Evolutionary conservation across 2,329 filamentous ascomycete species (phyloP).

Genomic region (Pyricularia grisea): DNA sequence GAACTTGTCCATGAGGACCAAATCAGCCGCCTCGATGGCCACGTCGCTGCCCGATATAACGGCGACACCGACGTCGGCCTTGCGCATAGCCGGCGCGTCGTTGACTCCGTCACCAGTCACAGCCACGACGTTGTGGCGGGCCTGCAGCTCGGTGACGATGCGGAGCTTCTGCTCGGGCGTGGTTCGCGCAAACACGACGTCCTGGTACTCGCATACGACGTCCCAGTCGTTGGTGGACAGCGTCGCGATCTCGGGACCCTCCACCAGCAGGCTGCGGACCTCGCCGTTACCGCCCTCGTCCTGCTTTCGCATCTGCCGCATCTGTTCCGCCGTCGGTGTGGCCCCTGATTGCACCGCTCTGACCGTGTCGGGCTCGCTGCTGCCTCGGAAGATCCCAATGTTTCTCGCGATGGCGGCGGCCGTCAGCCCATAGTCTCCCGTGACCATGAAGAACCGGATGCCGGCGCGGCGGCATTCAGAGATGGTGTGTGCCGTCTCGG

Average conservation of each 20-base stretch:
- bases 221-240: constrained; percentile 64
- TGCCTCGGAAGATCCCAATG: constrained; percentile 52
- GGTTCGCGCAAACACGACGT: constrained; percentile 68
- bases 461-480: constrained; percentile 57
- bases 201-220: constrained; percentile 51
- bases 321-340: constrained; percentile 27
- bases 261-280: constrained; percentile 42
- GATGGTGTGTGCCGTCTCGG: constrained; percentile 60
- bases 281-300: constrained; percentile 6
- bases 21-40: constrained; percentile 71
- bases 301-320: constrained; percentile 14
- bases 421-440: constrained; percentile 68
- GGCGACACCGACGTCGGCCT: constrained; percentile 78
- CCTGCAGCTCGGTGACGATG: constrained; percentile 68
- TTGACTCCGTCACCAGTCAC: constrained; percentile 91
- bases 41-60: constrained; percentile 76
- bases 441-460: constrained; percentile 72
- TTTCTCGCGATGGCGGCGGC: constrained; percentile 64
- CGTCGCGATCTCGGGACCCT: constrained; percentile 54
- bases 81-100: constrained; percentile 70
- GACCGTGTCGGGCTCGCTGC: constrained; percentile 29
- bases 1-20: constrained; percentile 72
- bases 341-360: constrained; percentile 41
- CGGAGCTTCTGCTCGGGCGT: constrained; percentile 72
- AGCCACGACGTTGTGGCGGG: constrained; percentile 56